Conservation (phyloP, 805 yeast species). For the Cyberlindnera maritima region DNA sequence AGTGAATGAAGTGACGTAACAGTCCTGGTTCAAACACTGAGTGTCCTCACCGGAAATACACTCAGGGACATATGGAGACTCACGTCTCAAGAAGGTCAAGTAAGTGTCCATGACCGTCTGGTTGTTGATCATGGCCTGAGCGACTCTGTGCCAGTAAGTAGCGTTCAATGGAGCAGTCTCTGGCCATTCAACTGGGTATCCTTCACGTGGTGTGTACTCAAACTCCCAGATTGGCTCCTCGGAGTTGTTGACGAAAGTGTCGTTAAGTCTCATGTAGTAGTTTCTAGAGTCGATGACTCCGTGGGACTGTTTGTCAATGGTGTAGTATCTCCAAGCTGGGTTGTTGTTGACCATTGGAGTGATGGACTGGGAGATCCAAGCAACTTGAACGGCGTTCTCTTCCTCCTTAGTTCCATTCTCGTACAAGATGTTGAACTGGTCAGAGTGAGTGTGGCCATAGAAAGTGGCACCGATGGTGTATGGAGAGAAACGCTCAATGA, state of each 20-base stretch:
- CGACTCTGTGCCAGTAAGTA: conserved; percentile 57
- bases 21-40: conserved; percentile 18
- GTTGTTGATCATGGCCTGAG: conserved; percentile 24
- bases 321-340: conserved; percentile 73
- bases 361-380: conserved; percentile 65
- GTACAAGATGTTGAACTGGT: conserved; percentile 61
- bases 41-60: conserved; percentile 34
- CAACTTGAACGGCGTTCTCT: conserved; percentile 49
- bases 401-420: conserved; percentile 41
- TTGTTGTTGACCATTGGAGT: conserved; percentile 59
- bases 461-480: conserved; percentile 65
- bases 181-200: conserved; percentile 60
- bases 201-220: conserved; percentile 63
- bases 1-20: conserved; percentile 23
- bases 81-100: conserved; percentile 47
- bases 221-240: conserved; percentile 60
- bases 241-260: conserved; percentile 50
- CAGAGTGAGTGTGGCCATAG: conserved; percentile 71
- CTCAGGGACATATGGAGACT: conserved; percentile 51
- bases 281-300: conserved; percentile 58
- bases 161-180: conserved; percentile 57
- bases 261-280: conserved; percentile 56
- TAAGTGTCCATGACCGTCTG: conserved; percentile 40
- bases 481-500: conserved; percentile 66
- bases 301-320: conserved; percentile 59